phyloP scores from a whole-genome alignment of 345 rosid genomes.

The Corchorus olitorius region DNA sequence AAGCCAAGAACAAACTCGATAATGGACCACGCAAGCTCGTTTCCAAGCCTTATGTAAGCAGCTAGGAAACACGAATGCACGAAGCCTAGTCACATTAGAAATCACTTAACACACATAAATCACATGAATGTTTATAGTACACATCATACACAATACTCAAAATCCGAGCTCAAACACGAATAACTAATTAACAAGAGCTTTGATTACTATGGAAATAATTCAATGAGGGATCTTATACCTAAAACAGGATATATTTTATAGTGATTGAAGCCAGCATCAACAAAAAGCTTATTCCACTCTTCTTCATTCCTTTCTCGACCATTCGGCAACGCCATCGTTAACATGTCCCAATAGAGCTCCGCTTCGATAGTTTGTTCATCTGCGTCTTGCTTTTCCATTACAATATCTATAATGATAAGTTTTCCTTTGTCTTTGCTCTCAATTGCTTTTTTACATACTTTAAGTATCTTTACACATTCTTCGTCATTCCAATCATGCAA shows the following conservation, averaged over 20 bases:
- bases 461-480: conserved; percentile 41
- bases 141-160: too few species aligned
- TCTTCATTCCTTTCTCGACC: neutral
- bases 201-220: conserved; percentile 17
- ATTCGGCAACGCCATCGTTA: conserved; percentile 24
- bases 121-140: too few species aligned
- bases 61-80: too few species aligned
- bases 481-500: conserved; percentile 43
- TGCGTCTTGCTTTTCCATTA: conserved; percentile 12
- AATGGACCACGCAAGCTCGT: too few species aligned
- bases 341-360: too few species aligned
- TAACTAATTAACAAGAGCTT: too few species aligned
- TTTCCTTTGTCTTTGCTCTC: conserved; percentile 21
- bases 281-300: conserved; percentile 4
- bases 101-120: too few species aligned
- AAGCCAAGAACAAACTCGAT: too few species aligned
- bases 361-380: too few species aligned
- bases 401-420: conserved; percentile 30
- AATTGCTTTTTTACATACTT: conserved; percentile 38
- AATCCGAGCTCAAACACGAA: too few species aligned
- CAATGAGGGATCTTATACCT: conserved; percentile 6
- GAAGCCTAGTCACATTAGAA: too few species aligned
- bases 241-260: neutral
- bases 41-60: too few species aligned
- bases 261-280: conserved; percentile 6